Base-by-base conservation (phyloP, 2,329 filamentous ascomycete species). In the Monosporascus sp. region DNA sequence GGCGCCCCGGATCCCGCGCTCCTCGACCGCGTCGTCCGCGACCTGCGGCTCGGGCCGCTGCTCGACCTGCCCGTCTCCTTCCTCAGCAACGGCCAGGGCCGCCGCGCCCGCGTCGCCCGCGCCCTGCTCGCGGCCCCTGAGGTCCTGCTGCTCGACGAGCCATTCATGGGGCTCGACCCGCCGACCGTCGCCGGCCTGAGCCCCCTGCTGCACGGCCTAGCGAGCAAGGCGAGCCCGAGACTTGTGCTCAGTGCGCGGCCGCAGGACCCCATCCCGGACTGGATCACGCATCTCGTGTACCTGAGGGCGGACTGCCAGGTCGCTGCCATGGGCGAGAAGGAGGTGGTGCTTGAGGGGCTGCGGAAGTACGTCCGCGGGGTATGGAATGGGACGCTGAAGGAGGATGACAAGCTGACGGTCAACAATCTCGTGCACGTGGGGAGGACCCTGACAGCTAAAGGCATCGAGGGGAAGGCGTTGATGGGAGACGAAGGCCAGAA, bases 141-240 rank as follows among this genome's bases (percentile, higher is more conserved):
- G 68, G 79, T 96, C 11, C 67, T 99, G 55, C 76, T 97, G 50
- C 76, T 96, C 2, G 94, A 99, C 70, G 93, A 96, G 62, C 93
- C 94, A 1, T 97, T 97, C 65, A 96, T 97, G 89, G 93, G 94
- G 0, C 76, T 99, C 17, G 94, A 97, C 69, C 94, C 93, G 15
- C 86, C 85, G 6, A 95, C 91, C 0, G 81, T 89, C 14, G 77
- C 80, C 14, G 81, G 81, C 1, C 73, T 97, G 60, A 93, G 88
- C 41, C 77, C 79, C 0, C 75, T 97, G 47, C 74, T 97, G 22
- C 74, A 83, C 57, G 77, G 77, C 0, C 72, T 97, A 52, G 88
- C 90, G 0, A 77, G 81, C 54, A 79, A 78, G 48, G 81, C 81
- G 15, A 78, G 76, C 6, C 92, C 91, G 0, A 79, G 90, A 34